phyloP scores from a whole-genome alignment of 2,329 filamentous ascomycete species.

The Exophiala viscosa region DNA sequence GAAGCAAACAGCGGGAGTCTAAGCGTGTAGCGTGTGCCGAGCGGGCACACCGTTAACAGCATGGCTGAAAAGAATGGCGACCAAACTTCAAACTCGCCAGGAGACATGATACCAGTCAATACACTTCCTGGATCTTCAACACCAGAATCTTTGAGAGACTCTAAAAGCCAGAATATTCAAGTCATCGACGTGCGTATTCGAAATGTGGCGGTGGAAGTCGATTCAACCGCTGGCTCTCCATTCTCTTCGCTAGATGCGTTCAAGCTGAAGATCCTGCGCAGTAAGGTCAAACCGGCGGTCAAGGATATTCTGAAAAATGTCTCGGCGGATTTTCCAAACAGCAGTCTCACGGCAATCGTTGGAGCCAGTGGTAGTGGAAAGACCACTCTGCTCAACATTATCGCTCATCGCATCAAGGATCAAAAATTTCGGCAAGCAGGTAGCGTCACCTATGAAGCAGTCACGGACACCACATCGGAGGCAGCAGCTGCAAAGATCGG shows the following conservation, averaged over 20 bases:
- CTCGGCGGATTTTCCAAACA: slow-evolving; percentile 64
- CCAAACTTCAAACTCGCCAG: neutral
- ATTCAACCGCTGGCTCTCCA: slow-evolving; percentile 36
- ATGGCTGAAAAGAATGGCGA: no score
- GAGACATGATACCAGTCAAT: slow-evolving; percentile 2
- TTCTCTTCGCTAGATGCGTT: slow-evolving; percentile 33
- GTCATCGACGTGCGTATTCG: slow-evolving; percentile 39
- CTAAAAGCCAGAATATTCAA: slow-evolving; percentile 8
- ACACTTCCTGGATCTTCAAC: neutral
- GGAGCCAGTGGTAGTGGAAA: slow-evolving; percentile 98
- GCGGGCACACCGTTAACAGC: no score
- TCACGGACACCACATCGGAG: slow-evolving; percentile 53
- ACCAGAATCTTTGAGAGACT: neutral
- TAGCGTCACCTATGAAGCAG: slow-evolving; percentile 67
- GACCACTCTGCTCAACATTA: slow-evolving; percentile 81
- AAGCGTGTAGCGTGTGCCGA: no score
- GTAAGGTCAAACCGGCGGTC: slow-evolving; percentile 41
- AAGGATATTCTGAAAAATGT: slow-evolving; percentile 57
- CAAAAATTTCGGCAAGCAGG: slow-evolving; percentile 46
- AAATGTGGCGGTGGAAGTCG: slow-evolving; percentile 34
- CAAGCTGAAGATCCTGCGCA: slow-evolving; percentile 30
- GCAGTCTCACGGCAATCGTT: slow-evolving; percentile 71
- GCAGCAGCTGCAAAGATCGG: slow-evolving; percentile 43
- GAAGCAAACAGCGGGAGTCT: no score
- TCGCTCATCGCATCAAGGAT: slow-evolving; percentile 61